Evolutionary conservation across 192 early-diverging fungal genomes (phyloP), one percentile per base, ranked within the genome.

Genomic region (Dimargaris cristalligena): DNA sequence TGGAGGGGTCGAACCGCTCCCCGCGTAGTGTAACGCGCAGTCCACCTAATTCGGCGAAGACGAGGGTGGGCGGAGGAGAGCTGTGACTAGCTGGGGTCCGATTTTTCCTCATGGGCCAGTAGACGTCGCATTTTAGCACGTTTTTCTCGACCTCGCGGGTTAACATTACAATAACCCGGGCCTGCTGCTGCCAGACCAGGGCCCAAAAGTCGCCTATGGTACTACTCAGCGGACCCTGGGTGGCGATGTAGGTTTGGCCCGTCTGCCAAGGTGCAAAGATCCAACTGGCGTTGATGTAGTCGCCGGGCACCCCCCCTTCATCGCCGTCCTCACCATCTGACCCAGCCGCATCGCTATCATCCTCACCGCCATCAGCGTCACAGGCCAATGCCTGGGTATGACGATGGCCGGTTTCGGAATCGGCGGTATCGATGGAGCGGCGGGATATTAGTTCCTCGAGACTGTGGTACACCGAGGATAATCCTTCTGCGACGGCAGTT

Each of bases 241-340:
- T 80, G 0, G 85, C 83, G 67, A 97, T 95, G 61, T 91, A 97
- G 20, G 68, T 59, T 32, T 78, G 69, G 1, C 64, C 67, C 29
- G 63, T 59, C 31, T 73, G 77, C 23, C 74, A 72, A 1, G 68
- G 57, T 26, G 55, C 34, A 3, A 57, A 16, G 10, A 92, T 70
- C 51, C 79, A 80, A 51, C 82, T 85, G 55, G 92, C 92, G 71
- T 95, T 95, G 60, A 95, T 89, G 65, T 86, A 90, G 67, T 88
- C 85, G 9, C 63, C 61, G n/a, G n/a, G n/a, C n/a, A n/a, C n/a
- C n/a, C n/a, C n/a, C n/a, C n/a, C n/a, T 16, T 41, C 38, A 16
- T 41, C 8, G 8, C 8, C 8, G 38, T 41, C 38, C 16, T 41
- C 38, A 10, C 16, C 38, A 10, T 41, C 38, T n/a, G 52, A 32